phyloP scores from a whole-genome alignment of 192 early-diverging fungal genomes.

The Podila epigama region DNA sequence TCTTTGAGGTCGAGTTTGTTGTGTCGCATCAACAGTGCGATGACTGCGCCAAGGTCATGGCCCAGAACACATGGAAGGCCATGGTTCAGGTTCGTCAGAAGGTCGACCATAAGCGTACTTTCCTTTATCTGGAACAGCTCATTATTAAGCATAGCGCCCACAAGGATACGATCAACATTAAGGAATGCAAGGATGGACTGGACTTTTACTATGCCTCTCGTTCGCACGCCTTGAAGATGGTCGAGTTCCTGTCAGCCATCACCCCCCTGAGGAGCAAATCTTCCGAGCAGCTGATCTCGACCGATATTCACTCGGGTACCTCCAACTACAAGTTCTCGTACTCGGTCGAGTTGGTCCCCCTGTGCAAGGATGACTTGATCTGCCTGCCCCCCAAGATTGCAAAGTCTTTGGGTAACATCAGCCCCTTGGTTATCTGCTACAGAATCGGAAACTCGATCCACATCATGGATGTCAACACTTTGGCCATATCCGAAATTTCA shows the following conservation, averaged over 20 bases:
- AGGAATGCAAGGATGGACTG: conserved; percentile 93
- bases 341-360: conserved; percentile 93
- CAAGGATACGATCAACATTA: conserved; percentile 98
- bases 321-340: conserved; percentile 98
- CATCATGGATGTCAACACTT: conserved; percentile 87
- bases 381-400: conserved; percentile 88
- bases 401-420: conserved; percentile 83
- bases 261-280: conserved; percentile 87
- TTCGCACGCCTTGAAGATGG: conserved; percentile 93
- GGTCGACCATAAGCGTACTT: conserved; percentile 97
- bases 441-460: conserved; percentile 89
- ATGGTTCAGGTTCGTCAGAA: conserved; percentile 98
- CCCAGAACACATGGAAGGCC: conserved; percentile 98
- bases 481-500: conserved; percentile 75
- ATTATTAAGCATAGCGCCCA: conserved; percentile 98
- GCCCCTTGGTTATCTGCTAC: conserved; percentile 82
- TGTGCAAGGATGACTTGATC: conserved; percentile 97
- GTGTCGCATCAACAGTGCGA: conserved; percentile 94
- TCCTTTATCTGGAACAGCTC: conserved; percentile 97
- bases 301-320: conserved; percentile 90
- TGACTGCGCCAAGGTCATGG: conserved; percentile 93
- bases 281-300: conserved; percentile 95
- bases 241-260: conserved; percentile 89
- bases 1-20: conserved; percentile 95
- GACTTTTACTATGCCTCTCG: conserved; percentile 96